Conservation (phyloP, 2,329 filamentous ascomycete genomes). For the Emericellopsis cladophorae region DNA sequence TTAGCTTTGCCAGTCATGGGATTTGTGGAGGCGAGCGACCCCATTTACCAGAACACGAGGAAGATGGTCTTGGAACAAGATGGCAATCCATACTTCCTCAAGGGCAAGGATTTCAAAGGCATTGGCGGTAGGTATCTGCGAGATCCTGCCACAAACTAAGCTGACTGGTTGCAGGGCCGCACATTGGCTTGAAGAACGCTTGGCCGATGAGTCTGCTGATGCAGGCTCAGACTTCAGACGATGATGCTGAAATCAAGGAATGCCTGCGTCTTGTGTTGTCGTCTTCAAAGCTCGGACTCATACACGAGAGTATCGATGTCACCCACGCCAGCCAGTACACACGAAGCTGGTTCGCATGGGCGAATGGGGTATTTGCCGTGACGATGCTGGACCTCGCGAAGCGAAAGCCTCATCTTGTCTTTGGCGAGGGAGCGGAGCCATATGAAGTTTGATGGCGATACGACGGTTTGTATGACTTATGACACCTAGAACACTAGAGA, state of each 20-base stretch:
- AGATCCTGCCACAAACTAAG: background rate
- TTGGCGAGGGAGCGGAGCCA: constrained; percentile 48
- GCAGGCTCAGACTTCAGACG: constrained; percentile 77
- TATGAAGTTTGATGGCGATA: constrained; percentile 34
- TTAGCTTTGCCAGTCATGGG: constrained; percentile 69
- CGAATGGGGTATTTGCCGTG: constrained; percentile 89
- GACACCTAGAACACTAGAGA: no score
- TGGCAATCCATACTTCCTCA: constrained; percentile 82
- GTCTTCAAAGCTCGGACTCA: constrained; percentile 62
- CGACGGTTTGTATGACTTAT: background rate
- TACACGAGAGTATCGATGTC: constrained; percentile 90
- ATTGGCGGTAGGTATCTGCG: constrained; percentile 57
- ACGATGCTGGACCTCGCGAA: constrained; percentile 83
- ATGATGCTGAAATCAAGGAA: constrained; percentile 68
- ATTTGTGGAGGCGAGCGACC: constrained; percentile 52
- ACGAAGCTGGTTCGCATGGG: constrained; percentile 94
- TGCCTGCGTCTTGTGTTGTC: constrained; percentile 64
- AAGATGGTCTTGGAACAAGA: constrained; percentile 58
- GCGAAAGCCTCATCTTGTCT: constrained; percentile 79
- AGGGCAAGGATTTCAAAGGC: constrained; percentile 64
- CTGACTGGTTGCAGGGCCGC: constrained; percentile 29
- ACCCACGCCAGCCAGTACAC: constrained; percentile 57
- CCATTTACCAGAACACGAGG: constrained; percentile 78
- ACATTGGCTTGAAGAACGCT: constrained; percentile 75
- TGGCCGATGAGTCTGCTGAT: constrained; percentile 96